Evolutionary conservation across 1,284 basidiomycete genomes (phyloP), one percentile per base, ranked within the genome.

Genomic region (Fomes fomentarius): DNA sequence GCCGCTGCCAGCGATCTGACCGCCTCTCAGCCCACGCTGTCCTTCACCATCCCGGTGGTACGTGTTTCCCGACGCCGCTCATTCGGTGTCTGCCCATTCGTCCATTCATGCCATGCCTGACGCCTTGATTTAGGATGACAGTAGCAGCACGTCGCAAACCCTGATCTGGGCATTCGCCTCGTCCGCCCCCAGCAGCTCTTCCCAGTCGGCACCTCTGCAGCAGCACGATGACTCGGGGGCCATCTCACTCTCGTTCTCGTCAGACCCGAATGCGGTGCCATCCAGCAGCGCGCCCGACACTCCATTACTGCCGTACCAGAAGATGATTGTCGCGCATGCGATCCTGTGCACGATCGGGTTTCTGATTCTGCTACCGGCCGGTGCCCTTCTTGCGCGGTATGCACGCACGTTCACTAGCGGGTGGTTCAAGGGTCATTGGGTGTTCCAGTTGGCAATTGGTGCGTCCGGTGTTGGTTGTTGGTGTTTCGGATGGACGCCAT

Each of bases 131-230:
- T 40, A 59, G 62, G 51, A 50, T 3, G 56, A 54, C 39, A 56
- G n/a, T n/a, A n/a, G 53, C 17, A 45, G 39, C 26, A 48, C 55
- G n/a, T 33, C 47, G n/a, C 69, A 70, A 26, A 43, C 59, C 19
- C 51, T 77, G 48, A 75, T 78, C 44, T 78, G 74, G 74, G 75
- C 77, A 8, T 72, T 71, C 58, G 65, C 69, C 12, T 58, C 46
- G 8, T 63, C 53, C 3, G 72, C 73, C 47, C 77, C 77, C 1
- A 56, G 50, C 19, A 54, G 55, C 14, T 52, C 63, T 4, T 62
- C 67, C 1, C 53, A 53, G 0, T 57, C 64, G 43, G 74, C 75
- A 2, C 63, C 40, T 4, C 60, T 79, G 34, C 33, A 57, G 7
- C 68, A 74, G 58, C 77, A 78, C 57, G 38, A 67, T 37, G 62